Percentiles rank a stretch among this genome's conserved stretches.
Evolutionary conservation across 2,329 filamentous ascomycete genomes (phyloP).

Genomic region (Fusarium chaquense): DNA sequence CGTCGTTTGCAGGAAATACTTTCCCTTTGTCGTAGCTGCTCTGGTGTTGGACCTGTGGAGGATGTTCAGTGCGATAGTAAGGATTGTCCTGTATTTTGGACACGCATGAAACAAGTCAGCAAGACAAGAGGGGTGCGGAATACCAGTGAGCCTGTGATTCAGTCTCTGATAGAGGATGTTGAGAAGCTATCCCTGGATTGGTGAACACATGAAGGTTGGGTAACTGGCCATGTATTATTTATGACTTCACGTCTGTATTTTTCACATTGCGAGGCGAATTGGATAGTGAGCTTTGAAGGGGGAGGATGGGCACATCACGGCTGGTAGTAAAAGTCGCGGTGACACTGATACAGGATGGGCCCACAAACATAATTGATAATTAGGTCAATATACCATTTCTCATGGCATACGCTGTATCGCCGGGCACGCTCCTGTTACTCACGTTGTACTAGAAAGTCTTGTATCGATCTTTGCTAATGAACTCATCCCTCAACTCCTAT

Average conservation of each 20-base stretch:
- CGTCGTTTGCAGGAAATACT: slow-evolving; percentile 72
- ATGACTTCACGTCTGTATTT: slow-evolving; percentile 5
- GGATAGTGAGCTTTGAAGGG: not conserved
- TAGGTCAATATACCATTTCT: not conserved
- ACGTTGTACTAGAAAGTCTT: not conserved
- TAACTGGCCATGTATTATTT: slow-evolving; percentile 3
- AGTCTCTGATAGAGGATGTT: slow-evolving; percentile 47
- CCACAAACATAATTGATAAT: not conserved
- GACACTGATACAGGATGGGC: too few species aligned
- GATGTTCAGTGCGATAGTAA: slow-evolving; percentile 88
- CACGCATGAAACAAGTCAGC: slow-evolving; percentile 72
- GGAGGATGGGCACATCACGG: too few species aligned
- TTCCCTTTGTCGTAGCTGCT: slow-evolving; percentile 83
- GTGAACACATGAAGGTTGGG: slow-evolving; percentile 42
- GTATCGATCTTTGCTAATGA: slow-evolving; percentile 11
- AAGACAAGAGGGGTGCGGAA: slow-evolving; percentile 57
- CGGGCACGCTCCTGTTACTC: not conserved
- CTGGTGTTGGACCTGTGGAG: slow-evolving; percentile 77
- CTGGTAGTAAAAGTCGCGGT: not conserved
- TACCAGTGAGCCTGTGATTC: slow-evolving; percentile 50
- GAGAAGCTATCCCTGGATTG: slow-evolving; percentile 52
- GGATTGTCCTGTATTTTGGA: slow-evolving; percentile 94
- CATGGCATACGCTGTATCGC: not conserved
- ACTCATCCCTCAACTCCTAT: slow-evolving; percentile 19
- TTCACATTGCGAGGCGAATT: slow-evolving; percentile 13